These are phyloP conservation scores for Cutaneotrichosporon dermatis DNA, from an alignment of 1,284 basidiomycete genomes.

Conservation along the genomic window DNA sequence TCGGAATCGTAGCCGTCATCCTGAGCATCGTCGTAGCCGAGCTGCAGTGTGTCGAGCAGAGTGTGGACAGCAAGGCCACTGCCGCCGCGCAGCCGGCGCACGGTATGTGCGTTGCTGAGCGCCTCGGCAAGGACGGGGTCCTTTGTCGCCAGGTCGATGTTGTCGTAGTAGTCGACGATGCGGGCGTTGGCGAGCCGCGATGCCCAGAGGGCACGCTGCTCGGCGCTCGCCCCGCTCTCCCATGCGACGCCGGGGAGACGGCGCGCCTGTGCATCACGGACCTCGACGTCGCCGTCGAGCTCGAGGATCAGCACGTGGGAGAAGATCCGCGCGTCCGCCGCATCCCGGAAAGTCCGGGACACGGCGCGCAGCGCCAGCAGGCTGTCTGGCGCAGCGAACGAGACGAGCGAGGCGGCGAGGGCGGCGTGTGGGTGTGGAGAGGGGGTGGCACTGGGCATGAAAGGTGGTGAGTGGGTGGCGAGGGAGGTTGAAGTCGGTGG, in stretches of 20 bases:
- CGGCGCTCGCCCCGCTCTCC: not conserved
- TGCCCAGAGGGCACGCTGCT: not conserved
- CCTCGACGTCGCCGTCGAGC: constrained; percentile 3
- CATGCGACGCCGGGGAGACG: constrained; percentile 7
- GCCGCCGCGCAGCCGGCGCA: constrained; percentile 1
- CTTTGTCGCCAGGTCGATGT: constrained; percentile 1
- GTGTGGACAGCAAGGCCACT: not conserved
- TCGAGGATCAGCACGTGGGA: constrained; percentile 1
- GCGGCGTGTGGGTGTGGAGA: not conserved
- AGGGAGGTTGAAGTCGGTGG: not conserved
- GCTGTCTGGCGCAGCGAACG: not conserved
- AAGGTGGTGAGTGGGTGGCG: not conserved
- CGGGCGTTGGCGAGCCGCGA: not conserved
- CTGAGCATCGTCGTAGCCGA: constrained; percentile 3
- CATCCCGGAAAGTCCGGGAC: constrained; percentile 1
- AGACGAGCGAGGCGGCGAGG: constrained; percentile 1
- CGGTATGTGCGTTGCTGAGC: not conserved
- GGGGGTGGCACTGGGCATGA: not conserved
- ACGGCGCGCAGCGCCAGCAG: constrained; percentile 3
- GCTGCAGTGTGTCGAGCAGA: constrained; percentile 5
- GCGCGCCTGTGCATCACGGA: constrained; percentile 1
- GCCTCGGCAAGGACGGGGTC: constrained; percentile 5
- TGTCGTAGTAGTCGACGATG: constrained; percentile 8
- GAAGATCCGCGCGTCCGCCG: constrained; percentile 4
- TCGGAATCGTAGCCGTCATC: constrained; percentile 3